phyloP scores from a whole-genome alignment of 192 early-diverging fungal genomes.

The Anaeromyces robustus region DNA sequence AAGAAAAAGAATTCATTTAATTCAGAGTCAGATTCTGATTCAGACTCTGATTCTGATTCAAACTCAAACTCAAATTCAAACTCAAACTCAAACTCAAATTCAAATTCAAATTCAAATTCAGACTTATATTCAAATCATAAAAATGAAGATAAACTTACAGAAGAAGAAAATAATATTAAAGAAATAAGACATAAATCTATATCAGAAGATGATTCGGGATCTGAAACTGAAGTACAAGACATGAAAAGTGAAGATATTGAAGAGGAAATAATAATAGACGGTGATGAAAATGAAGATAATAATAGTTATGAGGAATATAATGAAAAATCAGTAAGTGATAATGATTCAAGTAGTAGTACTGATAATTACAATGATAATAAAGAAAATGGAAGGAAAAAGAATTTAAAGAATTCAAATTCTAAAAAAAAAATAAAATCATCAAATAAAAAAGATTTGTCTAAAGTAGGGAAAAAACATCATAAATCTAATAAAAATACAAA shows the following conservation, averaged over 20 bases:
- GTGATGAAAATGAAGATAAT: neutral
- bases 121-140: neutral
- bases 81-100: neutral
- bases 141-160: neutral
- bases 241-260: neutral
- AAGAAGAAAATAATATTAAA: neutral
- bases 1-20: neutral
- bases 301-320: neutral
- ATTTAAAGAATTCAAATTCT: neutral
- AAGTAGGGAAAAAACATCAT: neutral
- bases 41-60: neutral
- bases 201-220: neutral
- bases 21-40: neutral
- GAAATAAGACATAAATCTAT: neutral
- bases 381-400: neutral
- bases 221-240: neutral
- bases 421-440: neutral
- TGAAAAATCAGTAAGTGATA: neutral
- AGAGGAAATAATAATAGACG: neutral
- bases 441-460: neutral
- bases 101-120: neutral
- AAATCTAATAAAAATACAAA: neutral
- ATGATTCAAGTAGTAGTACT: neutral
- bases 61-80: neutral
- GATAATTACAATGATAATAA: neutral